phyloP scores from a whole-genome alignment of 139 green algal genomes.

The Volvox reticuliferus region DNA sequence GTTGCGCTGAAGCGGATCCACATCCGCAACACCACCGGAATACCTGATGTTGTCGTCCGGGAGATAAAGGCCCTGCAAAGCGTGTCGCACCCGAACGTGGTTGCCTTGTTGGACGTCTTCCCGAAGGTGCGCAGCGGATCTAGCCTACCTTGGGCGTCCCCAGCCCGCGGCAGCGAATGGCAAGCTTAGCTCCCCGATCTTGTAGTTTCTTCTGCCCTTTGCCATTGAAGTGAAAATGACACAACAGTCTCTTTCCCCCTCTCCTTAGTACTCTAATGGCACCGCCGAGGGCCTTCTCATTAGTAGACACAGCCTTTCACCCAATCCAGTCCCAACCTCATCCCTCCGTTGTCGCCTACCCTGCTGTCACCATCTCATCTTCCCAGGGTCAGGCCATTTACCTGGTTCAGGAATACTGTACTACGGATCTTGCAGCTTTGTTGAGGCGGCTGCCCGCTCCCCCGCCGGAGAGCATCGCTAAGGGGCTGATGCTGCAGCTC shows the following conservation, averaged over 20 bases:
- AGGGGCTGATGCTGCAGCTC: conserved; percentile 57
- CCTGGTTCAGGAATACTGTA: conserved; percentile 60
- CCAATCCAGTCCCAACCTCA: neutral
- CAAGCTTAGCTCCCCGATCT: too few species aligned
- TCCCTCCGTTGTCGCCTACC: neutral
- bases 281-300: too few species aligned
- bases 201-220: too few species aligned
- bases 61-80: conserved; percentile 59
- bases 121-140: conserved; percentile 31
- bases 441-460: neutral
- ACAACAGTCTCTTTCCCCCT: too few species aligned
- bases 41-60: conserved; percentile 56
- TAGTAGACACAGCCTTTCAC: too few species aligned
- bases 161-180: too few species aligned
- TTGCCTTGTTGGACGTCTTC: conserved; percentile 56
- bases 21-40: conserved; percentile 46
- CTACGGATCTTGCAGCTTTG: conserved; percentile 52
- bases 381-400: conserved; percentile 50
- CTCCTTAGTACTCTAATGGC: too few species aligned
- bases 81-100: conserved; percentile 56
- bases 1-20: conserved; percentile 63
- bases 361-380: neutral
- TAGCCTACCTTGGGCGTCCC: too few species aligned
- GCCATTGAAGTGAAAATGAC: too few species aligned
- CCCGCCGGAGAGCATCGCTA: conserved; percentile 41